A percentile compares a stretch with the other conserved stretches of the same genome.
These are phyloP conservation scores for Pyrenophora teres DNA, from an alignment of 2,329 filamentous ascomycete genomes.

Conservation along the genomic window DNA sequence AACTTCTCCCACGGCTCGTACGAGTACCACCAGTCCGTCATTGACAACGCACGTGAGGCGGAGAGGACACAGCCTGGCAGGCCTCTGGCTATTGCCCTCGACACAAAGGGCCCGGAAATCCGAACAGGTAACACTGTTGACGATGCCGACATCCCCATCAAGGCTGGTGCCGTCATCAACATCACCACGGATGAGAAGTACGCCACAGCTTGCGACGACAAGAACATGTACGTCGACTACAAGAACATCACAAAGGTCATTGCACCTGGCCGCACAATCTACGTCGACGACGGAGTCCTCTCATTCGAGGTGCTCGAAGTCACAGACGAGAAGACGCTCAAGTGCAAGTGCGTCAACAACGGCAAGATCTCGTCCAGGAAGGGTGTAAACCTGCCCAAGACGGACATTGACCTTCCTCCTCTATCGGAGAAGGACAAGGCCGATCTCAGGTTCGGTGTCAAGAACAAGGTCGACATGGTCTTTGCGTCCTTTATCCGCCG, in stretches of 20 bases:
- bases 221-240: conserved; percentile 99
- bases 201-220: conserved; percentile 77
- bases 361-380: conserved; percentile 98
- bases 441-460: conserved; percentile 92
- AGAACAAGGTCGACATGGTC: conserved; percentile 99
- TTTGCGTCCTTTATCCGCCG: conserved; percentile 98
- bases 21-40: conserved; percentile 97
- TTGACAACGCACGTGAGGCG: conserved; percentile 90
- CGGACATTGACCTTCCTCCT: conserved; percentile 95
- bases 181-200: conserved; percentile 97
- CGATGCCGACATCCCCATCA: conserved; percentile 79
- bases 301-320: conserved; percentile 92
- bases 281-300: conserved; percentile 97
- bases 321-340: conserved; percentile 85
- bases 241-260: conserved; percentile 99
- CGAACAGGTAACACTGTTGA: conserved; percentile 75
- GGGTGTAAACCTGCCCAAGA: conserved; percentile 98
- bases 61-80: conserved; percentile 78
- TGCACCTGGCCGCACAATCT: conserved; percentile 86
- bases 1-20: conserved; percentile 97
- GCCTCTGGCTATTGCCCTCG: conserved; percentile 92
- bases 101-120: conserved; percentile 85
- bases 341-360: conserved; percentile 89
- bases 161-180: conserved; percentile 83
- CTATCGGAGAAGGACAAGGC: conserved; percentile 97